A percentile compares a stretch with the other conserved stretches of the same genome.
phyloP scores from a whole-genome alignment of 768 basidiomycete genomes.

The Russula lepida region DNA sequence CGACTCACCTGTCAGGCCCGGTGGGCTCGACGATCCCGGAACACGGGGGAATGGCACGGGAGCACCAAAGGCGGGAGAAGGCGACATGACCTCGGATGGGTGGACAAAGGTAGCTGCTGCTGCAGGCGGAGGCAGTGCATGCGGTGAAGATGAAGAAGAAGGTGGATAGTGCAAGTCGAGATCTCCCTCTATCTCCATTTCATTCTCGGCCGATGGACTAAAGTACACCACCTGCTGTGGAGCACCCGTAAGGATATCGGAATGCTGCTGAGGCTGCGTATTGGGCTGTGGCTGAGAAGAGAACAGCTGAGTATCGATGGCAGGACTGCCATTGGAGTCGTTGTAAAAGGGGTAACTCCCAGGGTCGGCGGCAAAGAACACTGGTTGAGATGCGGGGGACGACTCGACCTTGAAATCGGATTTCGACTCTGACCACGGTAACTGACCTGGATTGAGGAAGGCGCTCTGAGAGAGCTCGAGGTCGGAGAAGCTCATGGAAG shows the following conservation, averaged over 20 bases:
- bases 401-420: conserved; percentile 14
- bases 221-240: conserved; percentile 13
- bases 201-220: conserved; percentile 3
- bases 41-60: conserved; percentile 11
- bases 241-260: neutral
- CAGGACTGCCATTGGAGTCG: conserved; percentile 3
- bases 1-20: conserved; percentile 15
- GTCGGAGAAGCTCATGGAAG: conserved; percentile 8
- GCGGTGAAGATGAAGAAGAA: neutral
- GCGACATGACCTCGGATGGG: conserved; percentile 15
- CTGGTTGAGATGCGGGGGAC: neutral
- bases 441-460: conserved; percentile 12
- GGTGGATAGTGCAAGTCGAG: conserved; percentile 1
- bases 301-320: conserved; percentile 10
- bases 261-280: neutral
- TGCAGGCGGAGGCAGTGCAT: neutral
- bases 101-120: conserved; percentile 5
- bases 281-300: conserved; percentile 5
- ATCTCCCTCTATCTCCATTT: conserved; percentile 13
- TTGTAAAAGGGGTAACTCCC: conserved; percentile 15
- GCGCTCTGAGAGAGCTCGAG: conserved; percentile 12
- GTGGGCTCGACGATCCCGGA: conserved; percentile 18
- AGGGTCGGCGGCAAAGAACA: conserved; percentile 10
- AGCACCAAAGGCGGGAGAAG: neutral
- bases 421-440: conserved; percentile 13